phyloP scores from a whole-genome alignment of 345 rosid genomes.

The Alliaria petiolata region DNA sequence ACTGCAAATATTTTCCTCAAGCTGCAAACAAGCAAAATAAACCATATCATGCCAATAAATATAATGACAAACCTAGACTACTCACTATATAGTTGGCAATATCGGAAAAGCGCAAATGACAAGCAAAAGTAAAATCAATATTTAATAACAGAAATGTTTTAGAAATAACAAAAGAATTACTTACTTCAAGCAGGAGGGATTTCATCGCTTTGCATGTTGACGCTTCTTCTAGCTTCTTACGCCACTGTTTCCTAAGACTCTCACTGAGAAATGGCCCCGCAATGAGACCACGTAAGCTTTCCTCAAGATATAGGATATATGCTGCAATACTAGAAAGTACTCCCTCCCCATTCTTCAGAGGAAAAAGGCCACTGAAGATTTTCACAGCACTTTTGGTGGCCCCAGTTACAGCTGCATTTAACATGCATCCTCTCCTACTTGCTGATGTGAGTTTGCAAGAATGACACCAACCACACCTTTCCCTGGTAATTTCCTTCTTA shows the following conservation, averaged over 20 bases:
- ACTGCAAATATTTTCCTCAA: constrained; percentile 63
- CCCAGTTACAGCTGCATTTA: constrained; percentile 68
- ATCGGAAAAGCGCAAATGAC: neutral
- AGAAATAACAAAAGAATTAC: constrained; percentile 19
- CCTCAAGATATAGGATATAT: constrained; percentile 66
- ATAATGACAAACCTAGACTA: neutral
- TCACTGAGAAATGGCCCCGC: constrained; percentile 57
- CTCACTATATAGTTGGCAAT: neutral
- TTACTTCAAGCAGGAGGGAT: constrained; percentile 73
- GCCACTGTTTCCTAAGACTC: constrained; percentile 65
- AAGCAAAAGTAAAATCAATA: neutral
- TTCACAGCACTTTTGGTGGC: constrained; percentile 72
- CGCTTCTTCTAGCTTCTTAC: constrained; percentile 57
- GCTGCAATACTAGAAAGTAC: constrained; percentile 58
- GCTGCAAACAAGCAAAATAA: constrained; percentile 45
- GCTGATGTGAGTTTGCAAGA: constrained; percentile 64
- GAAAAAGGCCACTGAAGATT: constrained; percentile 49
- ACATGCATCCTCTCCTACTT: constrained; percentile 80
- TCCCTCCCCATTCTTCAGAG: constrained; percentile 55
- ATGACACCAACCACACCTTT: constrained; percentile 99
- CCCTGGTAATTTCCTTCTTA: constrained; percentile 89
- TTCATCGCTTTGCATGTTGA: constrained; percentile 50
- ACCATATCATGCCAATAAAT: neutral
- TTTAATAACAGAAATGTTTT: neutral
- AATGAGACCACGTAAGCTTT: constrained; percentile 72